Conservation (phyloP, 176 grass and related monocot species). For the Oryza meyeriana region DNA sequence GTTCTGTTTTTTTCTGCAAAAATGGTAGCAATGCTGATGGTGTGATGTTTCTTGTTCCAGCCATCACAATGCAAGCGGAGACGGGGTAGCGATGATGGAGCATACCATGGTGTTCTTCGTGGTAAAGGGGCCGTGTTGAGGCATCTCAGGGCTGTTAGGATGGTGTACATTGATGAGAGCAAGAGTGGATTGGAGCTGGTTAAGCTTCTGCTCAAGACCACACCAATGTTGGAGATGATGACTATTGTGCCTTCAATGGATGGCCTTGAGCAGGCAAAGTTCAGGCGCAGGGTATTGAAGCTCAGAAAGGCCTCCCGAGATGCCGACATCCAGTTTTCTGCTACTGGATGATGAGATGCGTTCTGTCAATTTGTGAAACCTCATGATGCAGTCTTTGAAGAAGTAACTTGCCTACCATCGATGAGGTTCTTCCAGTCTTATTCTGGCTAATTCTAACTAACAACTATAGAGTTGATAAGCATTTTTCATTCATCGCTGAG, state of each 20-base stretch:
- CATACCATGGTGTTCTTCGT: background rate
- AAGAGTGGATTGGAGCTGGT: slow-evolving; percentile 55
- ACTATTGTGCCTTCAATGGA: slow-evolving; percentile 61
- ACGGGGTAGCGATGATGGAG: slow-evolving; percentile 23
- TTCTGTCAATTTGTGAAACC: background rate
- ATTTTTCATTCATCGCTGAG: background rate
- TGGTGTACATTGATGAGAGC: slow-evolving; percentile 57
- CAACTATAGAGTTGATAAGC: background rate
- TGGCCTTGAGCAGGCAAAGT: slow-evolving; percentile 55
- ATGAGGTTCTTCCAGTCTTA: background rate
- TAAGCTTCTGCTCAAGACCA: slow-evolving; percentile 52
- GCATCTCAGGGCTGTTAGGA: slow-evolving; percentile 45
- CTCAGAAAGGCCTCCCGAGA: slow-evolving; percentile 37
- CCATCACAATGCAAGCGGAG: slow-evolving; percentile 41
- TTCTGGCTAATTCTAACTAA: background rate
- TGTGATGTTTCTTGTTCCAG: slow-evolving; percentile 16
- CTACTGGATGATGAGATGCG: slow-evolving; percentile 25
- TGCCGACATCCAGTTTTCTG: slow-evolving; percentile 33
- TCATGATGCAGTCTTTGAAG: background rate
- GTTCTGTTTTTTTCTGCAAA: background rate
- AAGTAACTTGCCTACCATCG: background rate
- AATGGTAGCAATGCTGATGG: background rate
- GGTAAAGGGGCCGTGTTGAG: slow-evolving; percentile 19
- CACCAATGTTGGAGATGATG: slow-evolving; percentile 40
- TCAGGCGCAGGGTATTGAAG: slow-evolving; percentile 50